phyloP scores from a whole-genome alignment of 768 basidiomycete species.

The Leccinellum rugosiceps region DNA sequence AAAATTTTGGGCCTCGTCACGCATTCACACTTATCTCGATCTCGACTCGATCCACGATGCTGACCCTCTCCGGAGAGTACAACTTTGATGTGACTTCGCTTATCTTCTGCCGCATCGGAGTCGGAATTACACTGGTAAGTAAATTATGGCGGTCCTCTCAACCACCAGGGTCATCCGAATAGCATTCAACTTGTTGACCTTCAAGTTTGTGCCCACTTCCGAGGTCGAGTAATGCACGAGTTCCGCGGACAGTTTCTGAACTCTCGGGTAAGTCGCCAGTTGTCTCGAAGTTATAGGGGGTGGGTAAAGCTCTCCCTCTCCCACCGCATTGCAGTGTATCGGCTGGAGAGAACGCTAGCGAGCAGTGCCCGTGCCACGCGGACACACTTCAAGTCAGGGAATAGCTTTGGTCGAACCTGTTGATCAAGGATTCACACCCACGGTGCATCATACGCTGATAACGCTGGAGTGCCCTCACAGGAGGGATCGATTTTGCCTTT shows the following conservation, averaged over 20 bases:
- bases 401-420: slow-evolving; percentile 1
- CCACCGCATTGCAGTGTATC: not conserved
- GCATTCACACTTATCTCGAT: not conserved
- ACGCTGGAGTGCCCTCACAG: slow-evolving; percentile 1
- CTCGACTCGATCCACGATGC: not conserved
- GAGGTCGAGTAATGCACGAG: not conserved
- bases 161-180: not conserved
- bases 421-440: not conserved
- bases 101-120: not conserved
- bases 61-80: not conserved
- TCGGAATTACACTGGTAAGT: not conserved
- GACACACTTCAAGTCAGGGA: slow-evolving; percentile 5
- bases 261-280: slow-evolving; percentile 1
- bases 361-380: not conserved
- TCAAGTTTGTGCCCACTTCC: not conserved
- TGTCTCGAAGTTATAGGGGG: not conserved
- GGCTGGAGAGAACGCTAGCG: not conserved
- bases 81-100: not conserved
- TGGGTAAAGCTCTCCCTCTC: not conserved
- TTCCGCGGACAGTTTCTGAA: not conserved
- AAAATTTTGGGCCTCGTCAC: not conserved
- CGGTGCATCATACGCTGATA: not conserved
- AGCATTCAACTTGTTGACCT: not conserved
- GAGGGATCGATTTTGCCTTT: slow-evolving; percentile 4
- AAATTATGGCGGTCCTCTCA: not conserved